Evolutionary conservation across 2,329 filamentous ascomycete genomes (phyloP).

Genomic region (Penicillium hesseltinei): DNA sequence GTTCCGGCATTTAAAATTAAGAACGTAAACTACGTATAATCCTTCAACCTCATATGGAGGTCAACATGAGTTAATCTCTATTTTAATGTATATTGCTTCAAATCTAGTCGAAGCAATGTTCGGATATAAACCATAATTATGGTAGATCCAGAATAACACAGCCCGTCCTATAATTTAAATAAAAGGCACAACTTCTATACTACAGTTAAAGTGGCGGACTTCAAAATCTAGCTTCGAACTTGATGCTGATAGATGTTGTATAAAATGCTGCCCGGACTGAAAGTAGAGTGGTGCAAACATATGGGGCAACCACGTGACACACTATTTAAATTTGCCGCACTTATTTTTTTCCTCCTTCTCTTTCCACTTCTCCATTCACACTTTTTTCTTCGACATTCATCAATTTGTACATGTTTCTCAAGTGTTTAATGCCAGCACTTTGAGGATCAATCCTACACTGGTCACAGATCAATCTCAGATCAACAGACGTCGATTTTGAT

Average conservation of each 20-base stretch:
- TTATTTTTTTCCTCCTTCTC: not conserved
- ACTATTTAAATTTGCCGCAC: not conserved
- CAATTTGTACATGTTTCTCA: not conserved
- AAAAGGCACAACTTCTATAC: not conserved
- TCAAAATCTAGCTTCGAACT: not conserved
- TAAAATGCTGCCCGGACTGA: not conserved
- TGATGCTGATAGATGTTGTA: not conserved
- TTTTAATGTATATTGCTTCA: not conserved
- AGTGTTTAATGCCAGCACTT: conserved; percentile 1
- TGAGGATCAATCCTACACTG: not conserved
- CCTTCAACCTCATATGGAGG: not conserved
- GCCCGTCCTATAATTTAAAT: not conserved
- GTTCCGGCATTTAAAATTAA: not conserved
- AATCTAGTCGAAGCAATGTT: not conserved
- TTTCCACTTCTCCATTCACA: not conserved
- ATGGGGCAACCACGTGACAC: conserved; percentile 1
- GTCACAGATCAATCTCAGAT: not conserved
- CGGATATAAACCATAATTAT: not conserved
- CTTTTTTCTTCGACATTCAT: not conserved
- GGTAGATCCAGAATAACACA: no score
- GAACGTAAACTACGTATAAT: not conserved
- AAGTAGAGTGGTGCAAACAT: not conserved
- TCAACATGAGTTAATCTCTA: not conserved
- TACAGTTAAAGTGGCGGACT: not conserved
- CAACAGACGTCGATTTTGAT: not conserved